Evolutionary conservation across 257 asterid genomes (phyloP), one percentile per base, ranked within the genome.

Genomic region (Anisodus acutangulus): DNA sequence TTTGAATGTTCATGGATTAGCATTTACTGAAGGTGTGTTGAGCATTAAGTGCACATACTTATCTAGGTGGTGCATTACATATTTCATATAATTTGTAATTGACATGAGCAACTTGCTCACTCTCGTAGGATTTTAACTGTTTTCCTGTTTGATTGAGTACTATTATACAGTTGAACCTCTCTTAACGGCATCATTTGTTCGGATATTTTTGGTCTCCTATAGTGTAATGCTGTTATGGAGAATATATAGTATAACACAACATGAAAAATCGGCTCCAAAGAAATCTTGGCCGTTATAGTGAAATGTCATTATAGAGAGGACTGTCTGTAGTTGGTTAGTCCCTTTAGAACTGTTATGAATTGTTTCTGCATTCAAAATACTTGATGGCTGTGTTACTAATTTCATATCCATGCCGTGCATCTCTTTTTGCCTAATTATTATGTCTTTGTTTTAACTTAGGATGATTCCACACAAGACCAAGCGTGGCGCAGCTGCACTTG

Each of bases 391-490:
- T 47, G 60, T n/a, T 47, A 47, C 19, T 45, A 47, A 10, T 45
- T 45, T 47, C 60, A 72, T n/a, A 12, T 13, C 62, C 12, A 6
- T 74, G 8, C 19, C 12, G 2, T 41, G 57, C n/a, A 6, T 17
- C n/a, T 69, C 1, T 31, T 31, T 31, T 31, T 82, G 51, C 31
- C 59, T 31, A 16, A 35, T 3, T 79, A 37, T 3, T 80, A 41
- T 35, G 15, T 78, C 68, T 79, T 26, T 31, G 15, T 78, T 69
- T 51, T 55, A 76, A 26, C 47, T 26, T 76, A 76, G 98, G 81
- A 94, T 94, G 98, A 94, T 94, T 64, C 98, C 98, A 63, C 98
- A 94, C 89, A 94, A 94, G 93, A 92, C 97, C 37, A 94, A 94
- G 86, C 88, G 98, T 2, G 98, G 98, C 45, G 98, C 91, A n/a